Evolutionary conservation across 352 stramenopile species (phyloP).

Genomic region (Globisporangium apiculatum): DNA sequence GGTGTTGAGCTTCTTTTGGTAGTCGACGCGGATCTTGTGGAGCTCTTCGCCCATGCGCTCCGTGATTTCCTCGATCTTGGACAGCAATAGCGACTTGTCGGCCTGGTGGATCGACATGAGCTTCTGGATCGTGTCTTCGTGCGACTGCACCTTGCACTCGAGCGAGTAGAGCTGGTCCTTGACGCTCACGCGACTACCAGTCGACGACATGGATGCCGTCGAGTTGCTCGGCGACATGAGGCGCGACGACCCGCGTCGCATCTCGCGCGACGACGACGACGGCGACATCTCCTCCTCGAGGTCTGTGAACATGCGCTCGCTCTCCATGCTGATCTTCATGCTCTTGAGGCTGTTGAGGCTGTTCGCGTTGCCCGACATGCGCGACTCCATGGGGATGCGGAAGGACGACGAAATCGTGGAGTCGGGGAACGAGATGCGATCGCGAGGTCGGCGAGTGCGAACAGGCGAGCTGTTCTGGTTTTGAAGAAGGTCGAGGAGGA

Average conservation of each 20-base stretch:
- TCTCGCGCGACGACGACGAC: conserved; percentile 42
- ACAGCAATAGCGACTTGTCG: conserved; percentile 65
- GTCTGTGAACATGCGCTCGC: conserved; percentile 72
- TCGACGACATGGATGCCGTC: conserved; percentile 19
- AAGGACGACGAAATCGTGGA: conserved; percentile 7
- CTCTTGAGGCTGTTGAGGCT: conserved; percentile 80
- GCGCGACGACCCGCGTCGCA: conserved; percentile 50
- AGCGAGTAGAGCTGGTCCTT: conserved; percentile 77
- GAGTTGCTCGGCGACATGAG: conserved; percentile 53
- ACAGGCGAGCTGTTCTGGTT: background rate
- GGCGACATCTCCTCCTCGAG: conserved; percentile 65
- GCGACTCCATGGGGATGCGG: conserved; percentile 40
- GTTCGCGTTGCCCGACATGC: conserved; percentile 42
- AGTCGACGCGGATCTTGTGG: conserved; percentile 67
- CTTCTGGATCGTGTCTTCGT: conserved; percentile 81
- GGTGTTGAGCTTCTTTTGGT: conserved; percentile 79
- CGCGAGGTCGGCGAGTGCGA: background rate
- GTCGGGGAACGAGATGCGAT: background rate
- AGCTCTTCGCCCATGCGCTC: conserved; percentile 73
- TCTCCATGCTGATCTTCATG: conserved; percentile 82
- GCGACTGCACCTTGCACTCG: conserved; percentile 71
- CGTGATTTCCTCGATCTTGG: conserved; percentile 79
- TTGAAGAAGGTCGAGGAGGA: background rate
- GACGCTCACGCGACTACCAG: conserved; percentile 44
- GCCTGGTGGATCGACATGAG: conserved; percentile 78